These are phyloP conservation scores for Apiospora pterosperma DNA, from an alignment of 2,329 filamentous ascomycete genomes.

Conservation along the genomic window DNA sequence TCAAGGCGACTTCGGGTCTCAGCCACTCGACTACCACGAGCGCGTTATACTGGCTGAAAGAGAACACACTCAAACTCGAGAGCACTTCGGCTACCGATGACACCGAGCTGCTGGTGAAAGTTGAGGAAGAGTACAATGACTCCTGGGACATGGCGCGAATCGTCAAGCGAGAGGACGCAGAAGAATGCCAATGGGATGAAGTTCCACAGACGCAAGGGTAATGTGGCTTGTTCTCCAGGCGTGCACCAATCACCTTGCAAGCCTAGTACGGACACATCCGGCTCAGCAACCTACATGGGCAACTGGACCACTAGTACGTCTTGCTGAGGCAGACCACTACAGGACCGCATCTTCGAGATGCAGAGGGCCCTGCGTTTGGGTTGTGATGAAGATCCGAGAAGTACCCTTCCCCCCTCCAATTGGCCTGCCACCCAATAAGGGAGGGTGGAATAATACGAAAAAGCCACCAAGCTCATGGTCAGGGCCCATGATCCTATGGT, in stretches of 20 bases:
- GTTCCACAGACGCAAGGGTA: too few species aligned
- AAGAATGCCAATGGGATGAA: background rate
- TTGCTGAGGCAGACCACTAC: background rate
- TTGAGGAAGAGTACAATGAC: constrained; percentile 1
- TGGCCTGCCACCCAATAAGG: background rate
- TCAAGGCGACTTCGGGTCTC: background rate
- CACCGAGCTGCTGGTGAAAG: background rate
- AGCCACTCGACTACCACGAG: background rate
- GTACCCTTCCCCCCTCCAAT: too few species aligned
- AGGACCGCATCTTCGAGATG: background rate
- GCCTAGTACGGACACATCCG: background rate
- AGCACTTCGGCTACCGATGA: background rate
- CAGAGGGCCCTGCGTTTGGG: background rate
- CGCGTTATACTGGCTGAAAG: background rate
- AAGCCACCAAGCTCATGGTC: background rate
- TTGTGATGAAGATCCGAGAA: background rate
- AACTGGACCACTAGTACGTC: background rate
- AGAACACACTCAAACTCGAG: constrained; percentile 3
- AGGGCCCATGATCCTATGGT: background rate
- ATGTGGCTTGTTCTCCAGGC: background rate
- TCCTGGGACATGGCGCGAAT: background rate
- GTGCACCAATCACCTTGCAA: background rate
- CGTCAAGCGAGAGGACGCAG: background rate
- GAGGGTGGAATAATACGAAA: background rate
- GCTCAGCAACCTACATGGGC: background rate